Evolutionary conservation across 106 monocot species (phyloP).

Genomic region (Dendrobium officinale): DNA sequence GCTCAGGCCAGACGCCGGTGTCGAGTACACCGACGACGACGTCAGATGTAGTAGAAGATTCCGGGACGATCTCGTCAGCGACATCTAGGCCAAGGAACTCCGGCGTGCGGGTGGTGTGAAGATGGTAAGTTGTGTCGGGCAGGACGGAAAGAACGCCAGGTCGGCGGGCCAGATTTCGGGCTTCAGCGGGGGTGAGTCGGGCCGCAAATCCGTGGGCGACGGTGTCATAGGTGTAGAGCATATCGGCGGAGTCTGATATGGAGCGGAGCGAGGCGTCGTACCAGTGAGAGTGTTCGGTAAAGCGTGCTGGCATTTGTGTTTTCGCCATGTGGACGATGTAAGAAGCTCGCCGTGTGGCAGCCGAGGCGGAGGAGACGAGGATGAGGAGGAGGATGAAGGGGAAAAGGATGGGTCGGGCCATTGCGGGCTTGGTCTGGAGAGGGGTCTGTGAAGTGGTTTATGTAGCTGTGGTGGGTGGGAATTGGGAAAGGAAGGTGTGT

Average conservation of each 20-base stretch:
- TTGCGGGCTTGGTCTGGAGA: not conserved
- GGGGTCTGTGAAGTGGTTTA: not conserved
- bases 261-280: constrained; percentile 75
- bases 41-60: constrained; percentile 39
- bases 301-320: constrained; percentile 56
- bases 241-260: constrained; percentile 62
- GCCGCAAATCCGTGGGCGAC: constrained; percentile 82
- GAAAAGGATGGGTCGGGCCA: not conserved
- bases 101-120: constrained; percentile 94
- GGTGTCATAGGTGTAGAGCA: constrained; percentile 72
- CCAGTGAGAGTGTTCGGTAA: constrained; percentile 62
- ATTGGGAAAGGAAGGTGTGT: not conserved
- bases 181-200: constrained; percentile 52
- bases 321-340: constrained; percentile 86
- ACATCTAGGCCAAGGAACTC: constrained; percentile 76
- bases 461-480: not conserved
- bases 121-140: constrained; percentile 65
- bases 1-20: constrained; percentile 92
- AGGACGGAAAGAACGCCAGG: constrained; percentile 63
- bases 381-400: not conserved
- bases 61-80: constrained; percentile 15
- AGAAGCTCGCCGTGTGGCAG: constrained; percentile 19
- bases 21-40: constrained; percentile 91
- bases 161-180: constrained; percentile 23
- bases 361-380: not conserved